Evolutionary conservation across 2,329 filamentous ascomycete species (phyloP).

Genomic region (Xylariales sp.): DNA sequence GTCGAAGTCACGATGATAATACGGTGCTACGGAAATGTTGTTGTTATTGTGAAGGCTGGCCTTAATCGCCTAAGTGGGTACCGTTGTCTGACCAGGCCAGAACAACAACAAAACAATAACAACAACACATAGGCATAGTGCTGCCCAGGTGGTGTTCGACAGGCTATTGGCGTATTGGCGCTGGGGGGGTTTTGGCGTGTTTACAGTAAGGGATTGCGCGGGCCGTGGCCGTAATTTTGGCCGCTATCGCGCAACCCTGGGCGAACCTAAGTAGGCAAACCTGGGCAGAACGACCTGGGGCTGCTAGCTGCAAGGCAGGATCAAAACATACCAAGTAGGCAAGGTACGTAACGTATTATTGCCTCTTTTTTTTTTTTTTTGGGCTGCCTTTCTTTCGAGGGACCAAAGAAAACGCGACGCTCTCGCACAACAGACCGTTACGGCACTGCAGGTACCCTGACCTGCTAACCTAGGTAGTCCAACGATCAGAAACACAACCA

Average conservation of each 20-base stretch:
- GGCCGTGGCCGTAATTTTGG: constrained; percentile 31
- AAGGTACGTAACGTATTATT: not conserved
- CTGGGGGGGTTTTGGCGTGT: constrained; percentile 4
- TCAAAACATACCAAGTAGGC: constrained; percentile 27
- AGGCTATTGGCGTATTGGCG: constrained; percentile 27
- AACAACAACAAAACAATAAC: constrained; percentile 47
- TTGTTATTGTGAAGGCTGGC: constrained; percentile 30
- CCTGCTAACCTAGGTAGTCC: not conserved
- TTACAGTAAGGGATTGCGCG: constrained; percentile 29
- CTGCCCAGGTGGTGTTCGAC: constrained; percentile 9
- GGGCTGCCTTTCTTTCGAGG: not conserved
- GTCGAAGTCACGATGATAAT: constrained; percentile 29
- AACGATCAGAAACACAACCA: constrained; percentile 15
- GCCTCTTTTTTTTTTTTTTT: too few species aligned
- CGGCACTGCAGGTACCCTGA: not conserved
- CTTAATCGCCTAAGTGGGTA: constrained; percentile 33
- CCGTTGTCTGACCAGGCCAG: constrained; percentile 37
- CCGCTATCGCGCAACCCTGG: constrained; percentile 35
- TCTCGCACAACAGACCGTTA: too few species aligned
- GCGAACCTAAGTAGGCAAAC: not conserved
- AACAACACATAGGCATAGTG: constrained; percentile 24
- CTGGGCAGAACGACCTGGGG: too few species aligned
- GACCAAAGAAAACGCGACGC: not conserved
- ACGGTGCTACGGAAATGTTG: constrained; percentile 24
- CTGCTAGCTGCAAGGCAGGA: constrained; percentile 20